Evolutionary conservation across 2,329 filamentous ascomycete species (phyloP), one percentile per base, ranked within the genome.

Genomic region (Ceratocystis papillata): DNA sequence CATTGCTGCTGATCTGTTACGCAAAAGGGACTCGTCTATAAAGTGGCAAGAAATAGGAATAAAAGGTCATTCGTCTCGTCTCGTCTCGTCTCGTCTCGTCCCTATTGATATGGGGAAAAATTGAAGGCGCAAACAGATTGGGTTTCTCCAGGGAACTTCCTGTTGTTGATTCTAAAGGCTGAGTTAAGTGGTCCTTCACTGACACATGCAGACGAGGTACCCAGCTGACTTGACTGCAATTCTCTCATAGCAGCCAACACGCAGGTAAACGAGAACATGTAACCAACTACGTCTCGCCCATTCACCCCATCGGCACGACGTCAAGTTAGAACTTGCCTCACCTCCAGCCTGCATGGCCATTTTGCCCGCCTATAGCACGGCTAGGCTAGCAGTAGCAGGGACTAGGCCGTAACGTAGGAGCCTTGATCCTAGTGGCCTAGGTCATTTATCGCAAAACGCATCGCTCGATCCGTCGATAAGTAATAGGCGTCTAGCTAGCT

Each of bases 1-100:
- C 25, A 22, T 22, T 30, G 15, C 28, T 33, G 53, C 53, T 22
- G 53, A 57, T 57, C 53, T 57, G 53, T 57, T 57, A 57, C 53
- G 53, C 53, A 57, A 57, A 57, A 30, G 4, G 20, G 53, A 57
- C 53, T 57, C 25, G 53, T 28, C 25, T 30, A 33, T 17, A 57
- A 30, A 30, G 8, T 57, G 53, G 22, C 12, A 57, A 30, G 4
- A 57, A 22, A 5, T 7, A 57, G 12, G n/a, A 6, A 57, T 33
- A n/a, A 50, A 41, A 50, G 15, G 10, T 17, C 25, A 57, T 57
- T 57, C 25, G 48, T 57, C 28, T 57, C 25, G 48, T 57, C 15
- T 22, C 22, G 17, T 57, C 15, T 22, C 22, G 17, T 57, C 28
- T 57, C 25, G 48, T 57, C 15, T 22, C 22, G 17, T 28, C 22